Evolutionary conservation across 495 filamentous ascomycete genomes (phyloP).

Genomic region (Rostrohypoxylon terebratum): DNA sequence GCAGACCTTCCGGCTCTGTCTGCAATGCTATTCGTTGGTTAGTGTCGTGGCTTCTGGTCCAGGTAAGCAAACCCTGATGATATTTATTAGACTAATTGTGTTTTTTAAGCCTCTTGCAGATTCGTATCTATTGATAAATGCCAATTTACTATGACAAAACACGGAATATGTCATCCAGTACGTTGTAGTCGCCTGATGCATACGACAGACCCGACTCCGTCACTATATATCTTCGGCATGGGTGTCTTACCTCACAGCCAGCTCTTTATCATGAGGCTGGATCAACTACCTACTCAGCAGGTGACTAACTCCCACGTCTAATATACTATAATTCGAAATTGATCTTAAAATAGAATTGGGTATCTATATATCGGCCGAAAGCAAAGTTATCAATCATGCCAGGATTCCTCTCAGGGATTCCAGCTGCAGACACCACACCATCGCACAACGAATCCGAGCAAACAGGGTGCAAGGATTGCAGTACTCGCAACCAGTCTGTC

Average conservation of each 20-base stretch:
- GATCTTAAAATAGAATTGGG: neutral
- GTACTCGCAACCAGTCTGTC: neutral
- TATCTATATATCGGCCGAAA: neutral
- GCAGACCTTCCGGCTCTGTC: neutral
- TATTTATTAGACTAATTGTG: too few species aligned
- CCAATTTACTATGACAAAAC: neutral
- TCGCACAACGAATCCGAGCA: neutral
- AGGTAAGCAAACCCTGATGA: too few species aligned
- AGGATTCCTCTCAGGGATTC: neutral
- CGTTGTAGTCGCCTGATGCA: neutral
- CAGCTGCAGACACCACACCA: slow-evolving; percentile 2
- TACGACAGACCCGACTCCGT: too few species aligned
- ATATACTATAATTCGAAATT: neutral
- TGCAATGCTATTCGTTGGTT: neutral
- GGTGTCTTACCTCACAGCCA: neutral
- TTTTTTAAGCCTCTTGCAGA: too few species aligned
- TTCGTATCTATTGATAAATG: too few species aligned
- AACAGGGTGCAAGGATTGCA: neutral
- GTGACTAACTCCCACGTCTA: neutral
- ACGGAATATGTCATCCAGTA: neutral
- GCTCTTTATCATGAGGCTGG: neutral
- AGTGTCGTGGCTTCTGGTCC: too few species aligned
- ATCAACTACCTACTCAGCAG: neutral
- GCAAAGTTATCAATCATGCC: neutral
- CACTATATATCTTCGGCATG: too few species aligned